phyloP scores from a whole-genome alignment of 225 moss, liverwort and hornwort species.

The Physcomitrellopsis africana region DNA sequence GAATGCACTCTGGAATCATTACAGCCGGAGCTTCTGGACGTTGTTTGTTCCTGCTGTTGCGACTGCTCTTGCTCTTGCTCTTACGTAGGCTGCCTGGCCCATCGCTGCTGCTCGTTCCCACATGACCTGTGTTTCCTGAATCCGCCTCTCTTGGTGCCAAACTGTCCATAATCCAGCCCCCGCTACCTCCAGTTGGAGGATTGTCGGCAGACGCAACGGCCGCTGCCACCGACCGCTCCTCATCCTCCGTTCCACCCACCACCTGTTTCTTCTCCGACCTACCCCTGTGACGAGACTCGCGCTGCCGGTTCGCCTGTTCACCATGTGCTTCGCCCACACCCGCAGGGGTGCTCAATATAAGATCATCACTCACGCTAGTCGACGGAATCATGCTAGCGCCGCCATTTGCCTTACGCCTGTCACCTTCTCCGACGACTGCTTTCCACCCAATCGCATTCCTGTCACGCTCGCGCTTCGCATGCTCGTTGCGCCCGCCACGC shows the following conservation, averaged over 20 bases:
- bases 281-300: constrained; percentile 41
- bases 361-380: constrained; percentile 30
- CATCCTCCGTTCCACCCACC: constrained; percentile 37
- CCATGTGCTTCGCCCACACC: constrained; percentile 20
- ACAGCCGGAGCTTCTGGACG: constrained; percentile 55
- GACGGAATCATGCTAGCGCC: constrained; percentile 40
- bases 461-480: constrained; percentile 81
- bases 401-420: constrained; percentile 50
- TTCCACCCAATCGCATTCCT: constrained; percentile 68
- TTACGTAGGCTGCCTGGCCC: constrained; percentile 47
- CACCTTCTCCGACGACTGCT: constrained; percentile 44
- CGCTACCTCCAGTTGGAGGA: constrained; percentile 29
- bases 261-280: constrained; percentile 55
- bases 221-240: constrained; percentile 11
- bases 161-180: constrained; percentile 53
- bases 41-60: constrained; percentile 56
- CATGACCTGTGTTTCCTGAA: constrained; percentile 19
- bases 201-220: not conserved
- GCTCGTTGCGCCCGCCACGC: constrained; percentile 74
- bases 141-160: constrained; percentile 41
- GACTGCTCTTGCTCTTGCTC: constrained; percentile 57
- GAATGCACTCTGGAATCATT: constrained; percentile 49
- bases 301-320: constrained; percentile 36
- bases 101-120: constrained; percentile 37
- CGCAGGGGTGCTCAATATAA: constrained; percentile 47